Percentiles rank a stretch among this genome's conserved stretches.
Evolutionary conservation across 768 basidiomycete species (phyloP).

Genomic region (Termitomyces bulborhizus): DNA sequence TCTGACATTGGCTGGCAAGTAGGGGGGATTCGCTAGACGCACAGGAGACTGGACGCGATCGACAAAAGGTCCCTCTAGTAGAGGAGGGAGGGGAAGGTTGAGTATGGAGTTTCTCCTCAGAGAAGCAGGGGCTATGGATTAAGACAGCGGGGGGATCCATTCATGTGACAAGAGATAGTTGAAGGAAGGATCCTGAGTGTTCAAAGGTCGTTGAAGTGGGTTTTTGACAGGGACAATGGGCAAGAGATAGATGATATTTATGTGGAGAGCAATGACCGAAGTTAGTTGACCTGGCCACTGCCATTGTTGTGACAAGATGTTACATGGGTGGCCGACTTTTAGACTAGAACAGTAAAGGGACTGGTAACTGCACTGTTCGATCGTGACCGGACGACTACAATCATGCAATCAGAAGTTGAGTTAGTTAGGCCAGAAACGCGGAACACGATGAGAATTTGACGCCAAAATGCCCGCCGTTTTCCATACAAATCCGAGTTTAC

Average conservation of each 20-base stretch:
- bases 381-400: not conserved
- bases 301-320: too few species aligned
- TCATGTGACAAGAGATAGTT: not conserved
- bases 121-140: constrained; percentile 2
- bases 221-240: not conserved
- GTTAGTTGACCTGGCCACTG: not conserved
- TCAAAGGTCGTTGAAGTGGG: not conserved
- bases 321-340: too few species aligned
- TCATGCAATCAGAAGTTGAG: not conserved
- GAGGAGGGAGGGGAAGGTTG: constrained; percentile 16
- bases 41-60: constrained; percentile 11
- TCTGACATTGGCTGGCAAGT: not conserved
- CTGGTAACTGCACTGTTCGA: not conserved
- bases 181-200: not conserved
- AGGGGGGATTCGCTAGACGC: constrained; percentile 8
- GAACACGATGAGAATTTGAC: not conserved
- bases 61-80: constrained; percentile 12
- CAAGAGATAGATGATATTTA: not conserved
- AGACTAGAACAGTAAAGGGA: not conserved
- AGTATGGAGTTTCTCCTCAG: not conserved
- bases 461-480: not conserved
- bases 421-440: not conserved
- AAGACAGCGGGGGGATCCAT: not conserved
- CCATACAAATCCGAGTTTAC: too few species aligned
- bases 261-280: not conserved